Conservation (phyloP, 2,329 filamentous ascomycete species). For the Talaromyces verruculosus region DNA sequence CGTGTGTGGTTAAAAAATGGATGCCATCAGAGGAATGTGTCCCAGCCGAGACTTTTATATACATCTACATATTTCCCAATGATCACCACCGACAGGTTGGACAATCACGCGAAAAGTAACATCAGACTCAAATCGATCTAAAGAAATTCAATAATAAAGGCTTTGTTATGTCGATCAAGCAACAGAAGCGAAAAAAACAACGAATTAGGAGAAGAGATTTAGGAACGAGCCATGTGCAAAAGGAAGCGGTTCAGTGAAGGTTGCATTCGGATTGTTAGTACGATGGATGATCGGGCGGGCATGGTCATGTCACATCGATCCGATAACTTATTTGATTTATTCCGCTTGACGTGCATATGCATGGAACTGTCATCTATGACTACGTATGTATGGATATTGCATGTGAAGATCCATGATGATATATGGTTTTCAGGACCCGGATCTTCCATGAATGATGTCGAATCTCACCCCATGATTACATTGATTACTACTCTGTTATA, state of each 20-base stretch:
- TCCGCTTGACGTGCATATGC: neutral
- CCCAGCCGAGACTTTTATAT: neutral
- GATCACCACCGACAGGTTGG: neutral
- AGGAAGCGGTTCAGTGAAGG: neutral
- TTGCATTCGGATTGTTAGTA: neutral
- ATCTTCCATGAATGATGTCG: neutral
- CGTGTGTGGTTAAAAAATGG: neutral
- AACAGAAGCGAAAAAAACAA: neutral
- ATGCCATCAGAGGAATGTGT: neutral
- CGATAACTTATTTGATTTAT: neutral
- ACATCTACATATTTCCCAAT: neutral
- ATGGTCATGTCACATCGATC: neutral
- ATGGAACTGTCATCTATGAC: neutral
- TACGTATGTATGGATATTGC: neutral
- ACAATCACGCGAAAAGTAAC: conserved; percentile 3
- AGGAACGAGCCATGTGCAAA: neutral
- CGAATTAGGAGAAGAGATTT: neutral
- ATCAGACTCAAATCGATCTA: neutral
- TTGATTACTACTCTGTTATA: neutral
- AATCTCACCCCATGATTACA: neutral
- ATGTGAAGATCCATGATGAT: neutral
- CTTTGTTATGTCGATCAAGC: neutral
- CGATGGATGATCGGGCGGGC: neutral
- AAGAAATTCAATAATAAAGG: neutral
- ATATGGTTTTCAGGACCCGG: neutral